Conservation (phyloP, 2,329 filamentous ascomycete species). For the Alternaria rosae region DNA sequence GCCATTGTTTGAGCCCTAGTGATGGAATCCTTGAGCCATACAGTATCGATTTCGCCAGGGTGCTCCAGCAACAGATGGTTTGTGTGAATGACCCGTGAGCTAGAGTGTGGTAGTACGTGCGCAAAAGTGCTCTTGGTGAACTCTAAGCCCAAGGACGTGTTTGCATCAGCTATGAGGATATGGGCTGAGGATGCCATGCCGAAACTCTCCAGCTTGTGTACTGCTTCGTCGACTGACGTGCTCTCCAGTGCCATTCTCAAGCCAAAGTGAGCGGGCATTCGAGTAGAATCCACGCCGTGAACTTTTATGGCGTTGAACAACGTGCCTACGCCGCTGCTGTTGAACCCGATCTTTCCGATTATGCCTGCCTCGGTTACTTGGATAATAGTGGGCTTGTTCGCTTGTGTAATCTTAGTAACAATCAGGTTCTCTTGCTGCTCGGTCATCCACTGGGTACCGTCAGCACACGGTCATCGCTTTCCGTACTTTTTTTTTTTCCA, state of each 20-base stretch:
- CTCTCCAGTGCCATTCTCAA: slow-evolving; percentile 65
- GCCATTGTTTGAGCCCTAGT: slow-evolving; percentile 50
- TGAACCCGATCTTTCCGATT: slow-evolving; percentile 72
- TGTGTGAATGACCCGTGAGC: slow-evolving; percentile 51
- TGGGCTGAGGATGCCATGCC: slow-evolving; percentile 64
- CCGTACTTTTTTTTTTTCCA: not conserved
- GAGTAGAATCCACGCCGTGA: slow-evolving; percentile 59
- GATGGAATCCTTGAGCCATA: slow-evolving; percentile 54
- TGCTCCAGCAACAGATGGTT: slow-evolving; percentile 56
- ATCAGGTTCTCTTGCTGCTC: slow-evolving; percentile 61
- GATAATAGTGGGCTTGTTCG: slow-evolving; percentile 56
- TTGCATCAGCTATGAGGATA: slow-evolving; percentile 61
- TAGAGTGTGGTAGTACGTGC: slow-evolving; percentile 41
- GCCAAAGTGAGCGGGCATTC: slow-evolving; percentile 68
- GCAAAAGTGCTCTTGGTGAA: slow-evolving; percentile 51
- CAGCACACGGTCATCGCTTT: not conserved
- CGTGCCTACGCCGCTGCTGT: slow-evolving; percentile 64
- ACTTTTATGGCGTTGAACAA: slow-evolving; percentile 69
- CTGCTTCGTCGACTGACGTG: slow-evolving; percentile 55
- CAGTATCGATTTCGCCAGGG: slow-evolving; percentile 48
- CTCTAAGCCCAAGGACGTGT: slow-evolving; percentile 59
- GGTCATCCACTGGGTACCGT: slow-evolving; percentile 56
- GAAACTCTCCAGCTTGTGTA: slow-evolving; percentile 52
- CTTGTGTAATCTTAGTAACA: slow-evolving; percentile 55
- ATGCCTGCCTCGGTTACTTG: slow-evolving; percentile 69